Conservation (phyloP, 1,284 basidiomycete genomes). For the Apiotrichum laibachii region DNA sequence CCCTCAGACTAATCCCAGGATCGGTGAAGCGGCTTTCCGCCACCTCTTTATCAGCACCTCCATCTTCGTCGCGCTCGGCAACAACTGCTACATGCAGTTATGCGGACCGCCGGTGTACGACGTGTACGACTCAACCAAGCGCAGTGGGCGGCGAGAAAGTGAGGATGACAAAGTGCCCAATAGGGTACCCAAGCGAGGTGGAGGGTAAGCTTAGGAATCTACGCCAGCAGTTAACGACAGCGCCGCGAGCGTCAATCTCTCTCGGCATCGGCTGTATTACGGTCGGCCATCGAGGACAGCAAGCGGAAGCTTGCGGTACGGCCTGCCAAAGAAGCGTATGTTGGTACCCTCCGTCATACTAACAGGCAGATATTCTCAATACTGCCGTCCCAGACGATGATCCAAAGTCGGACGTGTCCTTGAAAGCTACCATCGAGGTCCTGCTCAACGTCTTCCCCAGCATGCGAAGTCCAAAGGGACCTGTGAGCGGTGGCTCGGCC, state of each 20-base stretch:
- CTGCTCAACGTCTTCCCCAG: constrained; percentile 14
- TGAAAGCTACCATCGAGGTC: constrained; percentile 9
- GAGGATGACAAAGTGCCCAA: not conserved
- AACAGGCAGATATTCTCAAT: constrained; percentile 42
- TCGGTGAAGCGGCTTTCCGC: constrained; percentile 51
- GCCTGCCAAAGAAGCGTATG: constrained; percentile 44
- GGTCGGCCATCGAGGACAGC: constrained; percentile 29
- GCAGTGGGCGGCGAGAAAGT: constrained; percentile 16
- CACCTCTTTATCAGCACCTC: constrained; percentile 52
- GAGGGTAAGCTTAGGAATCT: not conserved
- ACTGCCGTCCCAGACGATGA: not conserved
- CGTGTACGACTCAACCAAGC: constrained; percentile 24
- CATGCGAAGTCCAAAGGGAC: not conserved
- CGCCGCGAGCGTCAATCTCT: constrained; percentile 2
- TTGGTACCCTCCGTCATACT: not conserved
- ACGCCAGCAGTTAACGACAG: constrained; percentile 2
- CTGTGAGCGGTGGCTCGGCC: not conserved
- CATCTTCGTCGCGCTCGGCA: constrained; percentile 51
- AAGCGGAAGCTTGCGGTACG: constrained; percentile 26
- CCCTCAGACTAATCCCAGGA: constrained; percentile 24
- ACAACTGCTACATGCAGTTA: constrained; percentile 54
- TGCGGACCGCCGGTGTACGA: constrained; percentile 51
- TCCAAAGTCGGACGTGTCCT: constrained; percentile 27
- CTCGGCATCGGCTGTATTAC: constrained; percentile 42
- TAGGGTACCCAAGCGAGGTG: constrained; percentile 3